phyloP scores from a whole-genome alignment of 73 alveolate species.

The Halteria grandinella region DNA sequence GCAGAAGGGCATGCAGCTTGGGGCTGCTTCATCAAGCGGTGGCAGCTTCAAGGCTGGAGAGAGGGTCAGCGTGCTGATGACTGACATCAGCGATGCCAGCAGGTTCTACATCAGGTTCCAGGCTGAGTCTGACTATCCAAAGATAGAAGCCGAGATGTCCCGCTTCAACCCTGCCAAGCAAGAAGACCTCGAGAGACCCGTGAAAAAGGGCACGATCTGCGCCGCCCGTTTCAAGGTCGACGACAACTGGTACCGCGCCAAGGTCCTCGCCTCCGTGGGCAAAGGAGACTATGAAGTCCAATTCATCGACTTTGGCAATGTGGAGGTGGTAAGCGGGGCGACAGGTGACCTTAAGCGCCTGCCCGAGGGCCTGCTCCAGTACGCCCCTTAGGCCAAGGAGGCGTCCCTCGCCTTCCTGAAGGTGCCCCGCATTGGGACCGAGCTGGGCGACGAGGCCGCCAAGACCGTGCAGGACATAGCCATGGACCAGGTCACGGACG shows the following conservation, averaged over 20 bases:
- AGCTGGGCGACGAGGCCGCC: slow-evolving; percentile 72
- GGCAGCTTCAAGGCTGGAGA: slow-evolving; percentile 22
- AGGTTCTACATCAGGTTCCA: slow-evolving; percentile 76
- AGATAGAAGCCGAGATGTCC: slow-evolving; percentile 73
- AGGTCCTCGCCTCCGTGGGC: slow-evolving; percentile 71
- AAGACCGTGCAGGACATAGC: slow-evolving; percentile 49
- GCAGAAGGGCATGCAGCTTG: slow-evolving; percentile 27
- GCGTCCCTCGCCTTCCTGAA: slow-evolving; percentile 86
- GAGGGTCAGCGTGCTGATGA: slow-evolving; percentile 68
- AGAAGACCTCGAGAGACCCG: slow-evolving; percentile 78
- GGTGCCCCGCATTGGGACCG: slow-evolving; percentile 67
- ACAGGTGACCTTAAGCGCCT: slow-evolving; percentile 87
- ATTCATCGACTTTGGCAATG: slow-evolving; percentile 94
- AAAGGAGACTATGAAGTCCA: slow-evolving; percentile 82
- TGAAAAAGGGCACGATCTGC: slow-evolving; percentile 88
- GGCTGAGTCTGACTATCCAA: slow-evolving; percentile 68
- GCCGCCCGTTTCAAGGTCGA: slow-evolving; percentile 94
- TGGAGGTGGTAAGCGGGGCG: slow-evolving; percentile 72
- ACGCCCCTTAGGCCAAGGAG: slow-evolving; percentile 81
- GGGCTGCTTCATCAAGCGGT: neutral
- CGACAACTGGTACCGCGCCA: slow-evolving; percentile 91
- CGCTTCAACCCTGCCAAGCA: slow-evolving; percentile 70
- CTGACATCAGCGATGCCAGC: slow-evolving; percentile 84
- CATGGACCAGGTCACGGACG: slow-evolving; percentile 64
- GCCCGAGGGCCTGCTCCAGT: slow-evolving; percentile 78